phyloP scores from a whole-genome alignment of 441 rosid species.

The Biscutella auriculata region DNA sequence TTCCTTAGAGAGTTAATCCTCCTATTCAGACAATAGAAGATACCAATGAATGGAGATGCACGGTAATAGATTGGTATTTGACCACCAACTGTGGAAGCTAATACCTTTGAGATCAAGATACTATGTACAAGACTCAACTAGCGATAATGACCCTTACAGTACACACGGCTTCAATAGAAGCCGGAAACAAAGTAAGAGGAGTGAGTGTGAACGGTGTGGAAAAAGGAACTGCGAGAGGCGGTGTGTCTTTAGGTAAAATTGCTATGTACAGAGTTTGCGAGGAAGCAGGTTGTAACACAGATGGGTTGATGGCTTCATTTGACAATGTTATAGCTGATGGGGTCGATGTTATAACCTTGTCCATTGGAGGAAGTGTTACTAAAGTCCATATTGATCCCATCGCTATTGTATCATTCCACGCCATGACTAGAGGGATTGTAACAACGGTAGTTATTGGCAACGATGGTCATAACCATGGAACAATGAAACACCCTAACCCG shows the following conservation, averaged over 20 bases:
- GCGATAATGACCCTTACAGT: conserved; percentile 41
- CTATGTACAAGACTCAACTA: conserved; percentile 21
- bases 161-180: conserved; percentile 51
- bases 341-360: conserved; percentile 33
- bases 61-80: no score
- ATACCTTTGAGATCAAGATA: conserved; percentile 39
- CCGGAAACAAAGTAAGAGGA: conserved; percentile 28
- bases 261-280: conserved; percentile 47
- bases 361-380: conserved; percentile 22
- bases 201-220: conserved; percentile 38
- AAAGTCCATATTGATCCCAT: conserved; percentile 22
- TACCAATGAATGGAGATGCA: no score
- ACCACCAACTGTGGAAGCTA: no score
- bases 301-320: conserved; percentile 32
- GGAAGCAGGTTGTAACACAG: conserved; percentile 23
- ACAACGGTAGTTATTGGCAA: conserved; percentile 32
- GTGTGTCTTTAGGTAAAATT: conserved; percentile 36
- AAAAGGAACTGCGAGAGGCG: conserved; percentile 45
- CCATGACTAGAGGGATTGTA: conserved; percentile 30
- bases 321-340: conserved; percentile 49
- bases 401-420: conserved; percentile 41
- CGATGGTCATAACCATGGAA: conserved; percentile 7
- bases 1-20: no score
- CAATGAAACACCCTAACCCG: no score
- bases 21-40: no score